Percentiles rank a stretch among this genome's conserved stretches.
Conservation (phyloP, 176 grass and related monocot species). For the Musa troglodytarum region DNA sequence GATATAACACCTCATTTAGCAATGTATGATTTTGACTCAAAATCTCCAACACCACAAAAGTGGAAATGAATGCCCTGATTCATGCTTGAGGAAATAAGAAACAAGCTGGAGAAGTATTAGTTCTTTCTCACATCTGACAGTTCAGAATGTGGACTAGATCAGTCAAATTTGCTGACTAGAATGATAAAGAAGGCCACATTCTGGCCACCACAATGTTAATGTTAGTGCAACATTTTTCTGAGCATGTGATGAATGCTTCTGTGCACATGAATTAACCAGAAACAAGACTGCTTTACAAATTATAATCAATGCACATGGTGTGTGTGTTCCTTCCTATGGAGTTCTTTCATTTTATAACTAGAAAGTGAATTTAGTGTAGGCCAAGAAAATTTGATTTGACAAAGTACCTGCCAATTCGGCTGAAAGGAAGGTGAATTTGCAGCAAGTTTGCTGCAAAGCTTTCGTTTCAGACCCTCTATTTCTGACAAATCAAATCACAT, state of each 20-base stretch:
- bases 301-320: no score
- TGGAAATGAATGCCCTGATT: not conserved
- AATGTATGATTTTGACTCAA: not conserved
- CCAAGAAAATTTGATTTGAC: not conserved
- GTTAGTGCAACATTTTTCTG: not conserved
- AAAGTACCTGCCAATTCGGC: conserved; percentile 89
- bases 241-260: not conserved
- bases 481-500: conserved; percentile 35
- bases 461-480: conserved; percentile 92
- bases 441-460: conserved; percentile 89
- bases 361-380: not conserved
- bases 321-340: no score
- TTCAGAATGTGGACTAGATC: not conserved
- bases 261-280: not conserved
- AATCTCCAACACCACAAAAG: not conserved
- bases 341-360: not conserved
- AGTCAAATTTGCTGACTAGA: not conserved
- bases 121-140: not conserved
- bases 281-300: not conserved
- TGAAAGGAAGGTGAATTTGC: conserved; percentile 81
- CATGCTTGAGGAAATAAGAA: not conserved
- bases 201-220: not conserved
- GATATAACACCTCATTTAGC: not conserved
- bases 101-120: not conserved
- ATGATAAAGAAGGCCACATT: not conserved